Base-by-base conservation (phyloP, 208 protist species). In the Leishmania guyanensis region DNA sequence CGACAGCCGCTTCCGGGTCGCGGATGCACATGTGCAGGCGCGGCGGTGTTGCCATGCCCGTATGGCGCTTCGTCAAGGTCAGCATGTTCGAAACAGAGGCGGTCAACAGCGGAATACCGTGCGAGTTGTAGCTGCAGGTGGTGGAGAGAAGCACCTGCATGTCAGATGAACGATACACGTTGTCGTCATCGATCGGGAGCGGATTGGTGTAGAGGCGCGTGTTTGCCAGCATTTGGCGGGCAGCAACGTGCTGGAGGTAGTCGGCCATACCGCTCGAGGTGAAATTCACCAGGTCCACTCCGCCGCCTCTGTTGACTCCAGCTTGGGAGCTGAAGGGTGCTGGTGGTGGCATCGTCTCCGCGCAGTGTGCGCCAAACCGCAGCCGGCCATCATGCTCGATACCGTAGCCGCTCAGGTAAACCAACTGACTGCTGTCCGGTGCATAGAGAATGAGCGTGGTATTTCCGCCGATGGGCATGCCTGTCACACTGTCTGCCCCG, bases 331-430 rank as follows among this genome's bases (percentile, higher is more conserved):
- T 29, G 58, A 66, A 58, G 22, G 65, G 53, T 46, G 54, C 5
- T 14, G 71, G 70, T 43, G 56, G n/a, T 26, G 71, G 14, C 74
- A 88, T 71, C 46, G 88, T 78, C 69, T 77, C 78, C 56, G 91
- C 90, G 69, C 91, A 95, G 73, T 75, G 68, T 12, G 75, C 51
- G 46, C 92, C 92, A 75, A 95, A 95, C 75, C 92, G 90, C n/a
- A 95, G 77, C 53, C 77, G 73, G 70, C 88, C 86, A 0, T 86
- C 89, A n/a, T 83, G 84, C 71, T 92, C 84, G 77, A 95, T 91
- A 81, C 85, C 92, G 78, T 93, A 93, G 64, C 92, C 92, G 79
- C 94, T 93, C 58, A 95, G 83, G 79, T 93, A 93, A 56, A 90
- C 89, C 68, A 91, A 86, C 84, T 87, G 79, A 71, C 86, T 92